A percentile compares a stretch with the other conserved stretches of the same genome.
Evolutionary conservation across 176 grass and related monocot genomes (phyloP).

Genomic region (Avena eriantha): DNA sequence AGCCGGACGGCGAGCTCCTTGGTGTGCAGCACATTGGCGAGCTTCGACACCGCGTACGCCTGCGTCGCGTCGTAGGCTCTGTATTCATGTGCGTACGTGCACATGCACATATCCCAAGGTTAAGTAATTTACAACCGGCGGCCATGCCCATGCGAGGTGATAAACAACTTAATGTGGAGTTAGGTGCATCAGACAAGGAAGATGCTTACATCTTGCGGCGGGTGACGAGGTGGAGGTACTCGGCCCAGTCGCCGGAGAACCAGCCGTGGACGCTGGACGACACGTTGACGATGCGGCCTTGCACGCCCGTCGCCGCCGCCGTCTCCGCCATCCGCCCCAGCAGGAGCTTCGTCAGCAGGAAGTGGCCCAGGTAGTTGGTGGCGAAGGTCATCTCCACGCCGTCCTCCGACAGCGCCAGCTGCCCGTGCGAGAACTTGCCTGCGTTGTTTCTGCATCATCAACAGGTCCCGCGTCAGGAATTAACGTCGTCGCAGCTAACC

Average conservation of each 20-base stretch:
- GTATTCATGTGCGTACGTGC: not conserved
- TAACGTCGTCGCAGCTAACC: too few relatives aligned
- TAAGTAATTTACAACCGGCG: not conserved
- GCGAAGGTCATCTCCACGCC: slow-evolving; percentile 99
- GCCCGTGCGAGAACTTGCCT: slow-evolving; percentile 94
- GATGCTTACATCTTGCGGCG: slow-evolving; percentile 69
- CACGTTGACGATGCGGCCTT: slow-evolving; percentile 87
- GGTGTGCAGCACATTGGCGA: slow-evolving; percentile 87
- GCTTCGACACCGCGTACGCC: slow-evolving; percentile 91
- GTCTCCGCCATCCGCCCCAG: slow-evolving; percentile 71
- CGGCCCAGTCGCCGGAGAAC: slow-evolving; percentile 91
- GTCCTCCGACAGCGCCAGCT: slow-evolving; percentile 84
- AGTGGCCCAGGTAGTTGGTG: slow-evolving; percentile 95
- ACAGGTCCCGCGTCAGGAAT: not conserved
- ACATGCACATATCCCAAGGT: not conserved
- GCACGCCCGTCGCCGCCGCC: slow-evolving; percentile 61
- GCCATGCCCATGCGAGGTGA: not conserved
- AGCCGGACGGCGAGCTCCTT: slow-evolving; percentile 68
- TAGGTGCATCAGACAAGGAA: not conserved
- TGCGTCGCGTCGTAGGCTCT: slow-evolving; percentile 91
- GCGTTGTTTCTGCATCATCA: slow-evolving; percentile 82
- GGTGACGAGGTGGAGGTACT: slow-evolving; percentile 80
- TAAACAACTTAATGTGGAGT: not conserved
- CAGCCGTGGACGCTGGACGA: slow-evolving; percentile 93
- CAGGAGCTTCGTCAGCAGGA: slow-evolving; percentile 80